These are phyloP conservation scores for Xylaria longipes DNA, from an alignment of 495 filamentous ascomycete genomes.

Conservation along the genomic window DNA sequence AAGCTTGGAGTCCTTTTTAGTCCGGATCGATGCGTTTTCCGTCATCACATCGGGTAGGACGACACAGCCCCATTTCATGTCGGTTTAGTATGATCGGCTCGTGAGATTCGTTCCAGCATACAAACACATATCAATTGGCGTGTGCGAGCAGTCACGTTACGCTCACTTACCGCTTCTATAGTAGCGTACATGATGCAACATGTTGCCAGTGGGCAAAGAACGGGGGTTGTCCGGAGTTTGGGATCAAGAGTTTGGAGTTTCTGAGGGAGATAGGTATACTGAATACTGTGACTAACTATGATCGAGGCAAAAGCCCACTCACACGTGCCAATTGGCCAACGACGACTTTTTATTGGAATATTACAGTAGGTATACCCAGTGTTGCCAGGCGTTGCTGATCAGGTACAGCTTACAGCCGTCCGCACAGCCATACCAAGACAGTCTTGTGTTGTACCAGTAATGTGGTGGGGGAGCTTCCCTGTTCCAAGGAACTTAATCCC, in stretches of 20 bases:
- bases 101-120: not conserved
- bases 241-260: conserved; percentile 1
- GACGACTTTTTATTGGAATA: not conserved
- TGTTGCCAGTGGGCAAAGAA: not conserved
- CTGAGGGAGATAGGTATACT: not conserved
- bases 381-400: conserved; percentile 20
- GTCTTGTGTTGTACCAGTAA: not conserved
- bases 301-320: not conserved
- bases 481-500: conserved; percentile 20
- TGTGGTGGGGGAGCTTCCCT: conserved; percentile 13
- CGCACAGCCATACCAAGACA: not conserved
- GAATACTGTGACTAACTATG: conserved; percentile 12
- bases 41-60: not conserved
- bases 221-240: not conserved
- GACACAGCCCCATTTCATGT: not conserved
- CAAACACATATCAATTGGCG: conserved; percentile 9
- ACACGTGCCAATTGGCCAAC: conserved; percentile 8
- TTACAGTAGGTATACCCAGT: not conserved
- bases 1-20: not conserved
- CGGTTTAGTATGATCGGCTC: not conserved
- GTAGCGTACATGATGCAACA: conserved; percentile 11
- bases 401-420: not conserved
- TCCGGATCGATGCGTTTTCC: not conserved
- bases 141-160: conserved; percentile 6
- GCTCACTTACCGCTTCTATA: not conserved